Percentiles rank a stretch among this genome's conserved stretches.
Conservation (phyloP, 78 protist genomes). For the Dictyostelium intermedium region DNA sequence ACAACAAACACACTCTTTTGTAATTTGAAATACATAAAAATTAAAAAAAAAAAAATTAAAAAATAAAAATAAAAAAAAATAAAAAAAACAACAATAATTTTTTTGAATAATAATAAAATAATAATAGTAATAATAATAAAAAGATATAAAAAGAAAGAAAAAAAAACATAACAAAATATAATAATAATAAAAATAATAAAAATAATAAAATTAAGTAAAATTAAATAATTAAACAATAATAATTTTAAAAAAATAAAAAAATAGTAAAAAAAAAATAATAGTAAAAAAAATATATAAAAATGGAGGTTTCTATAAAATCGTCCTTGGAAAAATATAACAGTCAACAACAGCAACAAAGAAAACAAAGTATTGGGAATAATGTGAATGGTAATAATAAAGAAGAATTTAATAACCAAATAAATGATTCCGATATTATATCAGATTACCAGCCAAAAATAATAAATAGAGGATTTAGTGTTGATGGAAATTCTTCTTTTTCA, state of each 20-base stretch:
- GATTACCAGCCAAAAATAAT: conserved; percentile 29
- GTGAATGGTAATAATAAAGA: not conserved
- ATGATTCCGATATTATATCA: not conserved
- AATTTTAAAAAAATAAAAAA: not conserved
- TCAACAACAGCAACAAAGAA: not conserved
- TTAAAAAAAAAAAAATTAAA: not conserved
- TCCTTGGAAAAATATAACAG: conserved; percentile 6
- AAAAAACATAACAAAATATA: too few relatives aligned
- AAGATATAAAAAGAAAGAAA: not conserved
- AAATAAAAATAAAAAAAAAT: not conserved
- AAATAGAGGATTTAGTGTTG: conserved; percentile 11
- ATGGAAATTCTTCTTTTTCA: not conserved
- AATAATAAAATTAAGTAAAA: not conserved
- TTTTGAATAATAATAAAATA: not conserved
- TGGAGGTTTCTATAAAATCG: not conserved
- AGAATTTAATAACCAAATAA: not conserved
- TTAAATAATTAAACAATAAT: not conserved
- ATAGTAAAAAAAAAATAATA: not conserved
- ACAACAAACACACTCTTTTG: not conserved
- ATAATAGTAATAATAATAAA: not conserved
- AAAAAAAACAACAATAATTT: not conserved
- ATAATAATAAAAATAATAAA: too few relatives aligned
- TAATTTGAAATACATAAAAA: not conserved
- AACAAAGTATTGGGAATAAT: not conserved
- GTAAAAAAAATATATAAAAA: not conserved